These are phyloP conservation scores for Hymenoscyphus repandus DNA, from an alignment of 2,329 filamentous ascomycete genomes.

Conservation along the genomic window DNA sequence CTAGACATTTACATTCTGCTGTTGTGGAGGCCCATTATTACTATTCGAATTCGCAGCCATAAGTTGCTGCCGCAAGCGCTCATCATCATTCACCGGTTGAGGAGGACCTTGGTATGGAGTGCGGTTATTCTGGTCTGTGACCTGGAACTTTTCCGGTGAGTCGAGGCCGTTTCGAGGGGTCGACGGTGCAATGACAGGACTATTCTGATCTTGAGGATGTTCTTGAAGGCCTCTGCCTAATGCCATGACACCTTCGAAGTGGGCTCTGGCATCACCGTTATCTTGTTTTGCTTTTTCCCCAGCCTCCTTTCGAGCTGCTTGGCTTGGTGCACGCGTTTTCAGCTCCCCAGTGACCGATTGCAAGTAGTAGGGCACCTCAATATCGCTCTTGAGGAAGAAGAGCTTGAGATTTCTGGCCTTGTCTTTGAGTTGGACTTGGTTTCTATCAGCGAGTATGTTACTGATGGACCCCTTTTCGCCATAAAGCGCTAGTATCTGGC, in stretches of 20 bases:
- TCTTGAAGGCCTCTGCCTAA: constrained; percentile 43
- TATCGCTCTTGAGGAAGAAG: constrained; percentile 87
- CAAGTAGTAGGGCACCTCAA: constrained; percentile 83
- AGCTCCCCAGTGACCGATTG: constrained; percentile 85
- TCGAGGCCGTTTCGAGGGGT: not conserved
- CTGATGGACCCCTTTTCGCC: constrained; percentile 74
- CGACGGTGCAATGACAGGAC: not conserved
- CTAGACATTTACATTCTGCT: too few species aligned
- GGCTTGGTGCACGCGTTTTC: constrained; percentile 74
- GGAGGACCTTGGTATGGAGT: too few species aligned
- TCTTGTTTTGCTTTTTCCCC: constrained; percentile 56
- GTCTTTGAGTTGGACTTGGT: constrained; percentile 88
- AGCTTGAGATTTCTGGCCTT: constrained; percentile 87
- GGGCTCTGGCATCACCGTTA: constrained; percentile 54
- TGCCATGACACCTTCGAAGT: constrained; percentile 55
- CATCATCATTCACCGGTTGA: too few species aligned
- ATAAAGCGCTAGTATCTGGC: constrained; percentile 81
- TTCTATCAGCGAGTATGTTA: constrained; percentile 79
- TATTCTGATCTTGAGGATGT: constrained; percentile 2
- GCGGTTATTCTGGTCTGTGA: too few species aligned
- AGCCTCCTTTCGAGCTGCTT: constrained; percentile 61
- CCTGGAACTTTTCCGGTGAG: too few species aligned
- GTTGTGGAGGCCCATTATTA: too few species aligned
- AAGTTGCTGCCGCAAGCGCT: too few species aligned
- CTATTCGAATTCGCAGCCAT: too few species aligned